Percentiles rank a stretch among this genome's conserved stretches.
Conservation (phyloP, 345 rosid species). For the Xanthoceras sorbifolium region DNA sequence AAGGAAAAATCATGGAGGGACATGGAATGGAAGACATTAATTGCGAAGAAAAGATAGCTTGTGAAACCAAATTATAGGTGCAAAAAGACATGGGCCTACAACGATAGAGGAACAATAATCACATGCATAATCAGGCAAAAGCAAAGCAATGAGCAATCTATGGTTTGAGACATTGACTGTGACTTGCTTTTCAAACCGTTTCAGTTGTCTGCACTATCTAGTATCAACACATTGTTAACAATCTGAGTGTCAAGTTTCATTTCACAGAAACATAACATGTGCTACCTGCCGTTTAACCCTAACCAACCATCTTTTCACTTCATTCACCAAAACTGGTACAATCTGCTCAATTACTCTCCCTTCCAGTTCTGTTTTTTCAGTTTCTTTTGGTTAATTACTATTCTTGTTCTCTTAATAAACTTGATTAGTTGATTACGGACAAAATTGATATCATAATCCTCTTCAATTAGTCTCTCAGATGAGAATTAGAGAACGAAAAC, state of each 20-base stretch:
- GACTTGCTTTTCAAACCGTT: constrained; percentile 16
- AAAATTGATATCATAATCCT: neutral
- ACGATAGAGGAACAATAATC: constrained; percentile 23
- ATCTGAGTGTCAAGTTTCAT: neutral
- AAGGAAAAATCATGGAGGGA: neutral
- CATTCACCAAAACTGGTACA: constrained; percentile 2
- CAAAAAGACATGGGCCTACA: constrained; percentile 13
- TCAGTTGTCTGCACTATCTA: constrained; percentile 18
- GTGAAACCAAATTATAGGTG: neutral
- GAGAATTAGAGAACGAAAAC: neutral
- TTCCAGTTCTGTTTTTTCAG: neutral
- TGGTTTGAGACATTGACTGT: constrained; percentile 21
- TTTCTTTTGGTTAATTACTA: neutral
- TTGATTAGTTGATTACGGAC: neutral
- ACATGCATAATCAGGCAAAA: constrained; percentile 29
- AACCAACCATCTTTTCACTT: constrained; percentile 8
- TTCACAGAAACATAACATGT: constrained; percentile 27
- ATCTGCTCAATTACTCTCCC: neutral
- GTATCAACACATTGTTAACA: constrained; percentile 13
- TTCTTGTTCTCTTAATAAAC: neutral
- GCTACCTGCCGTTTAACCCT: constrained; percentile 21
- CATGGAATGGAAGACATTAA: neutral
- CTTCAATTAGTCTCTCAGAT: neutral
- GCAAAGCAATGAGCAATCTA: constrained; percentile 8
- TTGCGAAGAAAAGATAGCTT: neutral